phyloP scores from a whole-genome alignment of 2,329 filamentous ascomycete species.

The Colletotrichum shisoi region DNA sequence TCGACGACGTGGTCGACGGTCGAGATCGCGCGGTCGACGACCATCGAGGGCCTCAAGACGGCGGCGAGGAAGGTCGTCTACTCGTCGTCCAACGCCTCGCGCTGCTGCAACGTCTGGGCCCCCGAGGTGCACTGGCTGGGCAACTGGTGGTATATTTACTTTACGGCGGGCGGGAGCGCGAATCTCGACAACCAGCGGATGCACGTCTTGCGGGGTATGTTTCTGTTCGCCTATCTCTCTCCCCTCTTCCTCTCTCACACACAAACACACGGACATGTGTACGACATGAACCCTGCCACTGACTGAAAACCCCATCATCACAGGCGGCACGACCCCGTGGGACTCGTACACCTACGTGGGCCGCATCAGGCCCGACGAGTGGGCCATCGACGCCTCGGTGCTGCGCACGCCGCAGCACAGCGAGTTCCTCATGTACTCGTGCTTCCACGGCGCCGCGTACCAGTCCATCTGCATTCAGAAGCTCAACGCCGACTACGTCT shows the following conservation, averaged over 20 bases:
- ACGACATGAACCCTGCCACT: neutral
- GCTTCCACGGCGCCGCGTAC: conserved; percentile 54
- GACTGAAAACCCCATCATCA: neutral
- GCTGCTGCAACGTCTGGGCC: conserved; percentile 52
- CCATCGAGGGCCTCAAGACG: conserved; percentile 62
- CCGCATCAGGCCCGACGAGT: conserved; percentile 55
- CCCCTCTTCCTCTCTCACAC: too few species aligned
- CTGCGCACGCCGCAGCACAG: conserved; percentile 55
- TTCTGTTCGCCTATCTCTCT: too few species aligned
- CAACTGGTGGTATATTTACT: conserved; percentile 46
- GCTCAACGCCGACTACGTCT: conserved; percentile 51
- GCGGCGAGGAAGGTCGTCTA: conserved; percentile 61
- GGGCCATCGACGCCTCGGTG: conserved; percentile 64
- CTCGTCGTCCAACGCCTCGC: conserved; percentile 54
- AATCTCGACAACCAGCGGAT: conserved; percentile 59
- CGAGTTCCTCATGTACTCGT: conserved; percentile 66
- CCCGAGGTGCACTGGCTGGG: conserved; percentile 41
- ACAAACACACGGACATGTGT: too few species aligned
- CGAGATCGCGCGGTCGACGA: conserved; percentile 61
- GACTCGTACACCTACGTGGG: conserved; percentile 60
- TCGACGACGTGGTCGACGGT: conserved; percentile 64
- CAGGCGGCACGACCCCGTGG: conserved; percentile 61
- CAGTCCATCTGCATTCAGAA: conserved; percentile 53
- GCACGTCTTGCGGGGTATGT: conserved; percentile 50
- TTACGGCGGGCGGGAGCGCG: conserved; percentile 58